Evolutionary conservation across 805 yeast species (phyloP).

Genomic region (Deakozyma indianensis): DNA sequence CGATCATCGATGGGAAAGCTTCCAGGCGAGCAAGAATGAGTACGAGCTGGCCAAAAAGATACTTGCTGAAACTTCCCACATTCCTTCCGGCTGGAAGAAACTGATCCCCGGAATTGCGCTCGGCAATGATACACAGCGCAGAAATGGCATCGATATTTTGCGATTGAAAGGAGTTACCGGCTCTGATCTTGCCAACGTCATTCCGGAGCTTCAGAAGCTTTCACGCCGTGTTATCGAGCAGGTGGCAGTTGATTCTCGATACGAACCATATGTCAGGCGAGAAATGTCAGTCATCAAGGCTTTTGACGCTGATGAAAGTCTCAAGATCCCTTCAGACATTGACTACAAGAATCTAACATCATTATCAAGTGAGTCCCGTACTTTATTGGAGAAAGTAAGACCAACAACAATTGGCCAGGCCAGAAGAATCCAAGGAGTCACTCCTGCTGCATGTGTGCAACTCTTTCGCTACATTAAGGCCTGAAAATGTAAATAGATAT

Average conservation of each 20-base stretch:
- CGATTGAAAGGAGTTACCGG: constrained; percentile 32
- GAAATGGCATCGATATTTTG: constrained; percentile 59
- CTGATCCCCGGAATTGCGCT: constrained; percentile 25
- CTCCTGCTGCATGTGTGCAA: constrained; percentile 73
- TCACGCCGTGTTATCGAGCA: constrained; percentile 40
- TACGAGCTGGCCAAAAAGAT: constrained; percentile 32
- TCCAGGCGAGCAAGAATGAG: constrained; percentile 26
- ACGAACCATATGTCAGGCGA: constrained; percentile 62
- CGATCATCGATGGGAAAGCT: constrained; percentile 40
- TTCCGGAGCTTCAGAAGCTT: constrained; percentile 25
- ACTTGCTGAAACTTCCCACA: constrained; percentile 30
- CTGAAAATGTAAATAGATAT: neutral
- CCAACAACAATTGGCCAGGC: constrained; percentile 95
- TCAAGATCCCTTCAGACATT: constrained; percentile 53
- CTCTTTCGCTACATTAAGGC: neutral
- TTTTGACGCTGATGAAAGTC: constrained; percentile 67
- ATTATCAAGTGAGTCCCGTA: constrained; percentile 64
- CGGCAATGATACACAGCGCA: constrained; percentile 38
- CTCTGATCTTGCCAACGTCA: constrained; percentile 15
- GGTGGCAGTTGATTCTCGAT: constrained; percentile 66
- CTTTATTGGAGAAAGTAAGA: constrained; percentile 52
- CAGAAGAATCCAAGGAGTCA: constrained; percentile 82
- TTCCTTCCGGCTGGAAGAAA: constrained; percentile 50
- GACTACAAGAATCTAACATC: constrained; percentile 47
- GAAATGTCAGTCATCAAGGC: constrained; percentile 62